Conservation (phyloP, 345 rosid species). For the Melaleuca alternifolia region DNA sequence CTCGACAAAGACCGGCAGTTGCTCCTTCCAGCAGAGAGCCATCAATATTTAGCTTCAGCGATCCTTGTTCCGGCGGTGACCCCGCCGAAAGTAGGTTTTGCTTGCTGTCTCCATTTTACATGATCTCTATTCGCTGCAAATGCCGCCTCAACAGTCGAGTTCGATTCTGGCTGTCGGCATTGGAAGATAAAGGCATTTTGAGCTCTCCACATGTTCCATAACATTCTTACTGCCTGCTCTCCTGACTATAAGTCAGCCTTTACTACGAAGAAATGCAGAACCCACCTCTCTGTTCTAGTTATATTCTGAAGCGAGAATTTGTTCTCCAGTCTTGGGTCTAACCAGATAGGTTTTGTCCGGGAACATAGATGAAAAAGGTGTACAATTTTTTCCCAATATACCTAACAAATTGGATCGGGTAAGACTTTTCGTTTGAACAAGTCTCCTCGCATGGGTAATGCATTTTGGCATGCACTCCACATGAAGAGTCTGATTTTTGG, state of each 20-base stretch:
- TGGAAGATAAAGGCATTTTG: neutral
- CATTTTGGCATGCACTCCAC: too few species aligned
- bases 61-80: neutral
- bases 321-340: neutral
- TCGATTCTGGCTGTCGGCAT: neutral
- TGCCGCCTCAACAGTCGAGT: neutral
- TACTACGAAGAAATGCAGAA: neutral
- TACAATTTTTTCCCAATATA: too few species aligned
- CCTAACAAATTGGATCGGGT: too few species aligned
- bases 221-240: neutral
- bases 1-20: neutral
- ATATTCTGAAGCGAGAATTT: neutral
- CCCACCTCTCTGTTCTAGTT: neutral
- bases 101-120: neutral
- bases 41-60: neutral
- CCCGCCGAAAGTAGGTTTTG: neutral
- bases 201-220: neutral
- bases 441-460: too few species aligned
- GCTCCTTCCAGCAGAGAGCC: neutral
- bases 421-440: too few species aligned
- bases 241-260: neutral
- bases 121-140: neutral
- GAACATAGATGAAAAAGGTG: too few species aligned
- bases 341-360: too few species aligned
- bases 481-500: too few species aligned